These are phyloP conservation scores for Talaromyces marneffei DNA, from an alignment of 2,329 filamentous ascomycete species.

Conservation along the genomic window DNA sequence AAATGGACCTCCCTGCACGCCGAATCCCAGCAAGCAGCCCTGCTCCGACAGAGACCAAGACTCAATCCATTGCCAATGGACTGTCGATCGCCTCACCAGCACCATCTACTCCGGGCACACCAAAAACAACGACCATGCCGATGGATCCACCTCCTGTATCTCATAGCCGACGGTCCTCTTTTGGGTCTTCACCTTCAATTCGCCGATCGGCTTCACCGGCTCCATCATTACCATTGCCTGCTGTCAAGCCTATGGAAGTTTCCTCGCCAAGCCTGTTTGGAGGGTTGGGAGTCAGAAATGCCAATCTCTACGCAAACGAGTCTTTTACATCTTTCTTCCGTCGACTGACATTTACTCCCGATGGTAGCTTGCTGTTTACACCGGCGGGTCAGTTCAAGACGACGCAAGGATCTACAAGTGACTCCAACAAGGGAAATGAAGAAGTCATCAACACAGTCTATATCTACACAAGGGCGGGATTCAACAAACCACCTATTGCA, in stretches of 20 bases:
- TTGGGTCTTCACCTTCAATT: slow-evolving; percentile 68
- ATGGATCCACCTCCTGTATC: slow-evolving; percentile 96
- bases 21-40: slow-evolving; percentile 89
- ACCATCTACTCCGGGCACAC: slow-evolving; percentile 88
- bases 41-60: slow-evolving; percentile 65
- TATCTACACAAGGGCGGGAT: slow-evolving; percentile 90
- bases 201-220: slow-evolving; percentile 87
- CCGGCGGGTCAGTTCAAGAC: slow-evolving; percentile 94
- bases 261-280: slow-evolving; percentile 67
- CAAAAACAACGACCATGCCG: slow-evolving; percentile 77
- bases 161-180: slow-evolving; percentile 90
- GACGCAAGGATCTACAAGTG: slow-evolving; percentile 60
- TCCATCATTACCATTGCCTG: slow-evolving; percentile 86
- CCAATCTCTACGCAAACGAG: slow-evolving; percentile 91
- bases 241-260: slow-evolving; percentile 87
- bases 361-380: slow-evolving; percentile 88
- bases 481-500: slow-evolving; percentile 92
- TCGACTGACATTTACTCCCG: slow-evolving; percentile 86
- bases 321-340: slow-evolving; percentile 96
- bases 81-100: slow-evolving; percentile 68
- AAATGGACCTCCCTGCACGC: slow-evolving; percentile 87
- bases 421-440: slow-evolving; percentile 65
- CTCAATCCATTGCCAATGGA: slow-evolving; percentile 30
- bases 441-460: slow-evolving; percentile 97
- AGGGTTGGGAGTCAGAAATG: slow-evolving; percentile 67